phyloP scores from a whole-genome alignment of 2,329 filamentous ascomycete species.

The Elsinoe ampelina region DNA sequence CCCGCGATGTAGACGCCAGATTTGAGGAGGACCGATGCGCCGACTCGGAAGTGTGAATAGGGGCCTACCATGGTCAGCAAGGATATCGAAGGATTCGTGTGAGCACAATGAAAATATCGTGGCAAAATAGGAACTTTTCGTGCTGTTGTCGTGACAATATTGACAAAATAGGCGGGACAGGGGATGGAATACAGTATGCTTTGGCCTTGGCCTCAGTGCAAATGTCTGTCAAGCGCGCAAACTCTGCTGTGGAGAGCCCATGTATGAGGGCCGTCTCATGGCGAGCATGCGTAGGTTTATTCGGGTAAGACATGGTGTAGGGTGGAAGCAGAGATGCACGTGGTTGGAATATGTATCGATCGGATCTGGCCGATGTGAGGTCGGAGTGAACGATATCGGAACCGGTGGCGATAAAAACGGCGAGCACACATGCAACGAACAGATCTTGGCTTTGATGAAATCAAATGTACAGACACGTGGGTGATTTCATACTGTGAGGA shows the following conservation, averaged over 20 bases:
- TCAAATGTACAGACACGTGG: neutral
- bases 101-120: neutral
- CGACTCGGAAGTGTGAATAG: constrained; percentile 87
- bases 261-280: constrained; percentile 36
- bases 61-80: constrained; percentile 44
- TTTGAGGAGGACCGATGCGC: constrained; percentile 61
- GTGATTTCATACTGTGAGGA: neutral
- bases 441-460: neutral
- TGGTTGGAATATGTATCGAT: neutral
- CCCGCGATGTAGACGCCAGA: constrained; percentile 49
- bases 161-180: too few relatives aligned
- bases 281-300: constrained; percentile 28
- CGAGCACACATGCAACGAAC: neutral
- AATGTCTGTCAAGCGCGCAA: constrained; percentile 52
- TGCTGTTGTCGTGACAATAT: neutral
- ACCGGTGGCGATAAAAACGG: neutral
- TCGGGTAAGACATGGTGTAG: constrained; percentile 17
- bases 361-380: constrained; percentile 4
- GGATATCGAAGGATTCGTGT: neutral
- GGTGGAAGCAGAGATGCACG: neutral
- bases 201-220: constrained; percentile 62
- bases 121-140: neutral
- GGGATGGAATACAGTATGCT: constrained; percentile 61
- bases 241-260: constrained; percentile 53
- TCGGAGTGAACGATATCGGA: constrained; percentile 2